Conservation (phyloP, 2,329 filamentous ascomycete species). For the Penicillium palitans region DNA sequence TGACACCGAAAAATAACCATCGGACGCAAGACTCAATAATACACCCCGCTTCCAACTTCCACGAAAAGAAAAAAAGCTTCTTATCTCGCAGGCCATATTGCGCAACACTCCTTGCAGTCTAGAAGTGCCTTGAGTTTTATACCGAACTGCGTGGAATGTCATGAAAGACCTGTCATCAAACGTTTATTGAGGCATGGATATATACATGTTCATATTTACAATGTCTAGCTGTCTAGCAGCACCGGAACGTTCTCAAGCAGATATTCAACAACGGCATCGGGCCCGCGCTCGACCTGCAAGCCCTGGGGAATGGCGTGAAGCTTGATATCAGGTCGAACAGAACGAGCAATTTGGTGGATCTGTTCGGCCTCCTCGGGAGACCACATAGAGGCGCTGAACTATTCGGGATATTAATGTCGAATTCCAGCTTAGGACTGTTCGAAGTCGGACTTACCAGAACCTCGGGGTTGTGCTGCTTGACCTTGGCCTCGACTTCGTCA, state of each 20-base stretch:
- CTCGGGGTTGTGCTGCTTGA: constrained; percentile 55
- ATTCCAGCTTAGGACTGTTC: background rate
- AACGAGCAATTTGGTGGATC: constrained; percentile 41
- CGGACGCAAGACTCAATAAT: no score
- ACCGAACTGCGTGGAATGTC: background rate
- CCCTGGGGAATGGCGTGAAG: constrained; percentile 46
- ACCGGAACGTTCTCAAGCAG: constrained; percentile 43
- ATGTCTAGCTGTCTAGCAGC: constrained; percentile 36
- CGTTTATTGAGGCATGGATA: background rate
- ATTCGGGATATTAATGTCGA: constrained; percentile 11
- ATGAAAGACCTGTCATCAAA: background rate
- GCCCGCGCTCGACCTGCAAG: constrained; percentile 45
- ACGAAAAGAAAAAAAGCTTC: no score
- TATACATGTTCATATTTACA: background rate
- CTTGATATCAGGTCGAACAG: constrained; percentile 42
- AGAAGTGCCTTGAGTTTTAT: background rate
- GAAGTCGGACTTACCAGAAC: constrained; percentile 49
- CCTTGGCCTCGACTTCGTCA: constrained; percentile 56
- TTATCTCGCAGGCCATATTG: no score
- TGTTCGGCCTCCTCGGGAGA: constrained; percentile 42
- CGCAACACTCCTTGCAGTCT: no score
- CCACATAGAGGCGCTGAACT: constrained; percentile 66
- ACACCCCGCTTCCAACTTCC: no score
- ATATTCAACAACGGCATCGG: constrained; percentile 47
- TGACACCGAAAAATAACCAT: no score